Conservation (phyloP, 2,329 filamentous ascomycete species). For the Basipetospora chlamydospora region DNA sequence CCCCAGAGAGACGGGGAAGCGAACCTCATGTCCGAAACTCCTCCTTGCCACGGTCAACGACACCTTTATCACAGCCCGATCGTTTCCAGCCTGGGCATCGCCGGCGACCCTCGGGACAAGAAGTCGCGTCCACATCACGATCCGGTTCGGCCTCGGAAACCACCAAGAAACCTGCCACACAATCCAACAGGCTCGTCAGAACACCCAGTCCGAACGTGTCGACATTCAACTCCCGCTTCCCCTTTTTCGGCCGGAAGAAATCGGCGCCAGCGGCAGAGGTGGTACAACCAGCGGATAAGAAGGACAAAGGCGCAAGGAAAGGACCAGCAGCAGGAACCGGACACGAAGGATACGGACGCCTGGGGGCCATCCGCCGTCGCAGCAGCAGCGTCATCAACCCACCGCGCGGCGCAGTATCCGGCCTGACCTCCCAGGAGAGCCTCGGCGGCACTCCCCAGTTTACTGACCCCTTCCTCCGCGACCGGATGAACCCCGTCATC, state of each 20-base stretch:
- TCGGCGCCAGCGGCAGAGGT: slow-evolving; percentile 32
- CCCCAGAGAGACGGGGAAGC: slow-evolving; percentile 29
- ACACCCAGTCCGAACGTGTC: slow-evolving; percentile 38
- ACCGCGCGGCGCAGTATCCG: slow-evolving; percentile 27
- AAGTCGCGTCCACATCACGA: slow-evolving; percentile 19
- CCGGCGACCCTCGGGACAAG: slow-evolving; percentile 17
- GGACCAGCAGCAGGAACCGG: slow-evolving; percentile 87
- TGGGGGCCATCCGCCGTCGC: slow-evolving; percentile 46
- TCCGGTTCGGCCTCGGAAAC: slow-evolving; percentile 10
- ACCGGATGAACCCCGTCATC: slow-evolving; percentile 50
- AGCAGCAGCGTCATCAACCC: slow-evolving; percentile 43
- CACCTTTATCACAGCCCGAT: slow-evolving; percentile 18
- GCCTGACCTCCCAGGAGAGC: slow-evolving; percentile 36
- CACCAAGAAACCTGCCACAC: slow-evolving; percentile 9
- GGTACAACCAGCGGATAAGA: slow-evolving; percentile 29
- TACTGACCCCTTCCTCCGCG: slow-evolving; percentile 42
- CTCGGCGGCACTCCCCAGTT: slow-evolving; percentile 17
- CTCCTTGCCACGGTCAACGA: slow-evolving; percentile 19
- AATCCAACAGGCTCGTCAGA: slow-evolving; percentile 19
- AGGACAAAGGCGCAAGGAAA: slow-evolving; percentile 47
- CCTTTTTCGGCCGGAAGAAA: slow-evolving; percentile 64
- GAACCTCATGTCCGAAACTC: slow-evolving; percentile 17
- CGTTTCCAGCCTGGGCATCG: slow-evolving; percentile 11
- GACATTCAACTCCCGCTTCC: slow-evolving; percentile 52
- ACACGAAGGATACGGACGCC: slow-evolving; percentile 68